phyloP scores from a whole-genome alignment of 306 rosid species.

The Cucurbita argyrosperma region DNA sequence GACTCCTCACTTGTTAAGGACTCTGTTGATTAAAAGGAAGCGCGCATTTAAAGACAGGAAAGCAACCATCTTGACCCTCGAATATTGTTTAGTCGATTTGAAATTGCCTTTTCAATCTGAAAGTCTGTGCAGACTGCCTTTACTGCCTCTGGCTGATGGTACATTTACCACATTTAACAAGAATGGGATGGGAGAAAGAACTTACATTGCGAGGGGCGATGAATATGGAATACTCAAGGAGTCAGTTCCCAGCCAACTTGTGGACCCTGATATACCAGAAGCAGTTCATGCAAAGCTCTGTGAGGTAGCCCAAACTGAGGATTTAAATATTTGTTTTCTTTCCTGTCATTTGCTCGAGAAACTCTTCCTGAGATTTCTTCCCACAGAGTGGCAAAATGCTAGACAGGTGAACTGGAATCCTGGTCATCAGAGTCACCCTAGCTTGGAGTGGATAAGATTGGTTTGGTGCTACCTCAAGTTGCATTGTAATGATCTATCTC shows the following conservation, averaged over 20 bases:
- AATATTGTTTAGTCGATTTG: conserved; percentile 86
- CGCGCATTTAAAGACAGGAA: conserved; percentile 73
- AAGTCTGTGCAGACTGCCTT: conserved; percentile 55
- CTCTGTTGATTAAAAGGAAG: conserved; percentile 63
- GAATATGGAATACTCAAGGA: conserved; percentile 82
- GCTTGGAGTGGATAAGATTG: conserved; percentile 80
- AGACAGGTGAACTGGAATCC: conserved; percentile 74
- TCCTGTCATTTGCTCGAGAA: conserved; percentile 80
- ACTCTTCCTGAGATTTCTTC: conserved; percentile 66
- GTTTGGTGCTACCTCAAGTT: conserved; percentile 78
- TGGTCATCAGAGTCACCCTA: conserved; percentile 76
- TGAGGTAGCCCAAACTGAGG: conserved; percentile 49
- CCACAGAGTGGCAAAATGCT: conserved; percentile 85
- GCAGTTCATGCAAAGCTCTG: conserved; percentile 60
- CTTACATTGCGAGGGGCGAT: conserved; percentile 68
- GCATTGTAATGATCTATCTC: conserved; percentile 59
- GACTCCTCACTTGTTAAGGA: conserved; percentile 70
- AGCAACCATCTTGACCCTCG: conserved; percentile 71
- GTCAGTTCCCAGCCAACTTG: conserved; percentile 68
- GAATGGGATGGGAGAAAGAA: conserved; percentile 79
- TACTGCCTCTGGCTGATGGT: conserved; percentile 80
- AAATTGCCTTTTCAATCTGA: conserved; percentile 48
- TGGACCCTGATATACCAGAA: conserved; percentile 48
- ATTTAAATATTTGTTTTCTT: conserved; percentile 65
- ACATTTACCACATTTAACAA: conserved; percentile 61